These are phyloP conservation scores for Epichloe sylvatica DNA, from an alignment of 2,329 filamentous ascomycete genomes.

Conservation along the genomic window DNA sequence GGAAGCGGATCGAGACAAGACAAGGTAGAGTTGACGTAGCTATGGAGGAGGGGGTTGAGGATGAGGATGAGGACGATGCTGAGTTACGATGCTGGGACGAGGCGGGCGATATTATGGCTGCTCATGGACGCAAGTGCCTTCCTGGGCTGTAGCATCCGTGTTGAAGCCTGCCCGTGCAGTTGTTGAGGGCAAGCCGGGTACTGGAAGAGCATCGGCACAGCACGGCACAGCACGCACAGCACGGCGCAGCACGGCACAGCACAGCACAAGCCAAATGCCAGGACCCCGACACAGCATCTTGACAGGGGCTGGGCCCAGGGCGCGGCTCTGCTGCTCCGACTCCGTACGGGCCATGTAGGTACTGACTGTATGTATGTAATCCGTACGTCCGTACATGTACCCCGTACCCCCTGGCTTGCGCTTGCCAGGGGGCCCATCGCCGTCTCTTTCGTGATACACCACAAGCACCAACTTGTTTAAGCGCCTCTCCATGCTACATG, in stretches of 20 bases:
- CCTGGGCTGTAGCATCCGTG: no score
- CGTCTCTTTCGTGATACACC: background rate
- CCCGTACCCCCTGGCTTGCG: background rate
- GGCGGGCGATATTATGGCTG: background rate
- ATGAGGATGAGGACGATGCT: background rate
- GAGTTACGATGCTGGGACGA: background rate
- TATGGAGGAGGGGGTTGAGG: background rate
- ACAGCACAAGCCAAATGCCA: background rate
- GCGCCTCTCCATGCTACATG: background rate
- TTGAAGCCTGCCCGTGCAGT: background rate
- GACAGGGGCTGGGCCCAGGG: background rate
- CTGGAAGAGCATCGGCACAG: background rate
- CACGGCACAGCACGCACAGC: no score
- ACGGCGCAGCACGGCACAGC: background rate
- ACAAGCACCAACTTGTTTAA: background rate
- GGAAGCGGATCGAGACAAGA: background rate
- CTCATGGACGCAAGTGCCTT: background rate
- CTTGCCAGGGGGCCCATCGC: background rate
- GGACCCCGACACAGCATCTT: background rate
- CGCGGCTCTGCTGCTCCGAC: background rate
- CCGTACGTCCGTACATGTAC: no score
- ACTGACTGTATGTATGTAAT: no score
- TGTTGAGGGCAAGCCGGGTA: background rate
- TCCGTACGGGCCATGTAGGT: background rate
- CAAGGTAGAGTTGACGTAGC: background rate